phyloP scores from a whole-genome alignment of 2,329 filamentous ascomycete genomes.

The Pestalotiopsis sp. region DNA sequence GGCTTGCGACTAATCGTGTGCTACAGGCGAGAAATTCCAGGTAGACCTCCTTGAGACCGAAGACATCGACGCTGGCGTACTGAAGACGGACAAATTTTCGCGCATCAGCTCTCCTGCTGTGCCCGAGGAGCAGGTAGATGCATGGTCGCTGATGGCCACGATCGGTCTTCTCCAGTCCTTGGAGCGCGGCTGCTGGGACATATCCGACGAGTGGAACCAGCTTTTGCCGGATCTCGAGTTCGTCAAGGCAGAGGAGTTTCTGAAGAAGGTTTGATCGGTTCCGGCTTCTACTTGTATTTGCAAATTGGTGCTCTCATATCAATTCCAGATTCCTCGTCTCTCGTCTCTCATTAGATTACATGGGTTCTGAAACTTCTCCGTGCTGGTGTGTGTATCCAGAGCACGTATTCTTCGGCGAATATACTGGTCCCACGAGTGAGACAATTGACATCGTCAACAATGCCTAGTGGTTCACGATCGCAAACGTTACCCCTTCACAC shows the following conservation, averaged over 20 bases:
- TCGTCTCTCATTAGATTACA: too few relatives aligned
- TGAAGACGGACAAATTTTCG: slow-evolving; percentile 28
- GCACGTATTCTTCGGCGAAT: too few relatives aligned
- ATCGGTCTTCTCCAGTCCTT: slow-evolving; percentile 22
- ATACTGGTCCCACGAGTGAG: too few relatives aligned
- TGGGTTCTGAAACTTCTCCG: too few relatives aligned
- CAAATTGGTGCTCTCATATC: too few relatives aligned
- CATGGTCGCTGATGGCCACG: slow-evolving; percentile 22
- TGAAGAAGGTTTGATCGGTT: slow-evolving; percentile 31
- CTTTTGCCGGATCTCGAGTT: slow-evolving; percentile 48
- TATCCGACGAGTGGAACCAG: slow-evolving; percentile 46
- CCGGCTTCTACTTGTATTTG: too few relatives aligned
- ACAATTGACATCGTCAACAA: too few relatives aligned
- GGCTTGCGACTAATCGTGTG: background rate
- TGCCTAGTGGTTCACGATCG: too few relatives aligned
- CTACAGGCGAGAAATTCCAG: slow-evolving; percentile 27
- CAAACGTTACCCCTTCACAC: background rate
- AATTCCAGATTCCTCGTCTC: too few relatives aligned
- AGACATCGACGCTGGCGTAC: slow-evolving; percentile 31
- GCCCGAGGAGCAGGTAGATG: slow-evolving; percentile 26
- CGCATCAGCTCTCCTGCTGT: slow-evolving; percentile 29
- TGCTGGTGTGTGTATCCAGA: too few relatives aligned
- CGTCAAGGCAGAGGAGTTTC: slow-evolving; percentile 40
- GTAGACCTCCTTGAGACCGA: slow-evolving; percentile 32
- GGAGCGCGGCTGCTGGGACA: slow-evolving; percentile 16